These are phyloP conservation scores for Pseudonitzschia delicatissima DNA, from an alignment of 108 stramenopile species.

Conservation along the genomic window DNA sequence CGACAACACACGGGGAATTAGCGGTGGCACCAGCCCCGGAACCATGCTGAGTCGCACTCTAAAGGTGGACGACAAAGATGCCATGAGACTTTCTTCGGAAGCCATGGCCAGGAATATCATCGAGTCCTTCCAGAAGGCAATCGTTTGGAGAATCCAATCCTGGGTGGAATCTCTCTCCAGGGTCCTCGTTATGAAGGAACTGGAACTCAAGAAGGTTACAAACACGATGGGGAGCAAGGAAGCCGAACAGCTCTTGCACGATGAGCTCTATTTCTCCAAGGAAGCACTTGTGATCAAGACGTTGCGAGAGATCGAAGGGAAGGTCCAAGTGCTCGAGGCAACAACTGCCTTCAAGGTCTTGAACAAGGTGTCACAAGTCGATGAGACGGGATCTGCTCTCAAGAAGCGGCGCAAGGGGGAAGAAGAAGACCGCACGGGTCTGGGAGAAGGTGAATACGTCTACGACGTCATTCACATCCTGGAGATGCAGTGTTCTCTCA, in stretches of 20 bases:
- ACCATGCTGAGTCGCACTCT: slow-evolving; percentile 56
- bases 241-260: neutral
- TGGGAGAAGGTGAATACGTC: slow-evolving; percentile 48
- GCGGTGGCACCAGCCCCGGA: slow-evolving; percentile 28
- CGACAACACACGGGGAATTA: neutral
- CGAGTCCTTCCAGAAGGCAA: slow-evolving; percentile 71
- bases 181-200: slow-evolving; percentile 52
- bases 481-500: slow-evolving; percentile 35
- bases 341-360: slow-evolving; percentile 73
- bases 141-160: slow-evolving; percentile 70
- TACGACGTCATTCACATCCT: slow-evolving; percentile 49
- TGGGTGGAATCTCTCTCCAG: slow-evolving; percentile 62
- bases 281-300: slow-evolving; percentile 41
- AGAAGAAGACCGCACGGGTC: slow-evolving; percentile 16
- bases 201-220: slow-evolving; percentile 28
- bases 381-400: slow-evolving; percentile 7
- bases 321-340: slow-evolving; percentile 56
- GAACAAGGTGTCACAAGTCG: slow-evolving; percentile 19
- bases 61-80: slow-evolving; percentile 65
- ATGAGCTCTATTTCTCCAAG: slow-evolving; percentile 24
- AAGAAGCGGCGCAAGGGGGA: slow-evolving; percentile 17
- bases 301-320: slow-evolving; percentile 28
- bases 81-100: slow-evolving; percentile 58
- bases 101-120: slow-evolving; percentile 75
- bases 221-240: slow-evolving; percentile 22